These are phyloP conservation scores for Alopecurus myosuroides DNA, from an alignment of 176 grass and related monocot genomes.

Conservation along the genomic window DNA sequence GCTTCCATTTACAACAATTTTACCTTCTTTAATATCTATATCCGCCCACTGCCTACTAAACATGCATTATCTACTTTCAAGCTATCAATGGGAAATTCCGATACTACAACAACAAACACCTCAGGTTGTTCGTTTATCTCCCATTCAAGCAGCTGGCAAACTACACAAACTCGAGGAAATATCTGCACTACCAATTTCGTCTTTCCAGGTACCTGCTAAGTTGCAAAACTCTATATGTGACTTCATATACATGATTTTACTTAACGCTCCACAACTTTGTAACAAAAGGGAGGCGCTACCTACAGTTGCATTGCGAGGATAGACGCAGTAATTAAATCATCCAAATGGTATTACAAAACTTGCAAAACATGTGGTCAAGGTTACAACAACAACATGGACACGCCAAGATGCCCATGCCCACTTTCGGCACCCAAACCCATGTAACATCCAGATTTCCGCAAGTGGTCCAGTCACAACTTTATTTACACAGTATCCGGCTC, in stretches of 20 bases:
- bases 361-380: neutral
- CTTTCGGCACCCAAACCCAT: neutral
- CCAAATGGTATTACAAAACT: neutral
- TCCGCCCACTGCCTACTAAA: neutral
- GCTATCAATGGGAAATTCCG: neutral
- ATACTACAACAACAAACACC: neutral
- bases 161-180: neutral
- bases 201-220: neutral
- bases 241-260: neutral
- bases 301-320: neutral
- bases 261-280: neutral
- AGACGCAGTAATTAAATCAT: neutral
- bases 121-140: too few species aligned
- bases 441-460: neutral
- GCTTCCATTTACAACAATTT: neutral
- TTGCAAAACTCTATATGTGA: neutral
- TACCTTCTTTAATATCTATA: neutral
- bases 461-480: neutral
- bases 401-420: neutral
- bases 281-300: neutral
- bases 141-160: neutral
- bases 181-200: neutral
- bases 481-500: neutral
- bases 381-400: neutral
- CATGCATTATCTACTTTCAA: neutral